Evolutionary conservation across 2,329 filamentous ascomycete genomes (phyloP), one percentile per base, ranked within the genome.

Genomic region (Pseudogymnoascus verrucosus): DNA sequence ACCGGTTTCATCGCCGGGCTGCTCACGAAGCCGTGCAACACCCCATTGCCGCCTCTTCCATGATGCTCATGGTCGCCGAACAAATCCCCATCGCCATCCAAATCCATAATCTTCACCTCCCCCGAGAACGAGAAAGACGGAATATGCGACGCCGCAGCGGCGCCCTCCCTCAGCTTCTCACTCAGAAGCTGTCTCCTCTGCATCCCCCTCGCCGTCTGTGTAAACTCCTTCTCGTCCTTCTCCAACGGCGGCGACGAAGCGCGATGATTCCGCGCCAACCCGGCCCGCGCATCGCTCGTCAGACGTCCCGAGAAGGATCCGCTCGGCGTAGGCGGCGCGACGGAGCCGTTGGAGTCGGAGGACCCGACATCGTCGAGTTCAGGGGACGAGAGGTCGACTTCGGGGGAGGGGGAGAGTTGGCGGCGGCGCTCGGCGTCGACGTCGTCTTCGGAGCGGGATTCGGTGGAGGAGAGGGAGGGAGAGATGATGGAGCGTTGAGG

Each of bases 171-270:
- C 68, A 87, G 84, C 69, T 84, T 79, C 61, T 67, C 67, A 59
- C 68, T 80, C 21, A 86, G 78, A 71, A 87, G 88, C 66, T 83
- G 79, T 73, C 84, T 86, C 65, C 75, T 74, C 70, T 85, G 90
- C 70, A 98, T 84, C 60, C 89, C 91, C 69, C 91, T 90, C 14
- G 95, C 95, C 1, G 93, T 98, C 77, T 96, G 91, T 5, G 93
- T 97, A 73, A 99, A 99, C 76, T 98, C 95, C 72, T 89, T 90
- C 80, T 98, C 93, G 70, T 98, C 93, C 71, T 90, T 91, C 78
- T 98, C 93, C 39, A 98, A 81, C 14, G 92, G 91, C 61, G 93
- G 93, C 67, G 91, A 95, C 23, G 89, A 86, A n/a, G 88, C 89
- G 65, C 90, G 86, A 65, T 86, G 82, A 66, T 84, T 86, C 69